These are phyloP conservation scores for Coccomyxa subellipsoidea DNA, from an alignment of 163 green algal genomes.

Conservation along the genomic window DNA sequence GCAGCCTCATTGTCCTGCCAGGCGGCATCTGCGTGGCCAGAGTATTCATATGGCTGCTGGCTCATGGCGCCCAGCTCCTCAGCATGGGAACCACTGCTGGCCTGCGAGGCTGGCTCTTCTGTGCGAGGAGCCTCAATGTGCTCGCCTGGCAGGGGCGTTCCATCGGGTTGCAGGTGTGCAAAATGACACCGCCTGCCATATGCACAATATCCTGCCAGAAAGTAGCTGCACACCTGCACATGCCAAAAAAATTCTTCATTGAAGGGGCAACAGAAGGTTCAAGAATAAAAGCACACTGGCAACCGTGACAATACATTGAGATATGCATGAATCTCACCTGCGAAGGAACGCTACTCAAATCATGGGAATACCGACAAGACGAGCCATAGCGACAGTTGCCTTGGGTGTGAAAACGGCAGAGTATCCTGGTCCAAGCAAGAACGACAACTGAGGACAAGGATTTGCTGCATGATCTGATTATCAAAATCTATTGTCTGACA, in stretches of 20 bases:
- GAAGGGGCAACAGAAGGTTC: too few species aligned
- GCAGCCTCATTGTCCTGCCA: neutral
- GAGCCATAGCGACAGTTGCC: constrained; percentile 49
- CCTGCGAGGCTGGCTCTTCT: neutral
- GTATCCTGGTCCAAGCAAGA: constrained; percentile 9
- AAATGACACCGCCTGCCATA: constrained; percentile 74
- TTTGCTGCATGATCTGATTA: too few species aligned
- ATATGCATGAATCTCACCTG: constrained; percentile 24
- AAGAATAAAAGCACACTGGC: neutral
- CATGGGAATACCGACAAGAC: constrained; percentile 59
- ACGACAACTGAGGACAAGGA: too few species aligned
- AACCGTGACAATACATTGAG: neutral
- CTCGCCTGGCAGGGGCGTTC: neutral
- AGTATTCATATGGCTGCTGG: neutral
- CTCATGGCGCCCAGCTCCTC: neutral
- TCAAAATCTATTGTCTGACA: too few species aligned
- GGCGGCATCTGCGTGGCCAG: neutral
- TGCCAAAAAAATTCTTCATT: too few species aligned
- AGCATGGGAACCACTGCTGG: neutral
- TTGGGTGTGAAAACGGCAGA: constrained; percentile 67
- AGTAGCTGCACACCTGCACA: constrained; percentile 72
- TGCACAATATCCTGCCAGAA: constrained; percentile 53
- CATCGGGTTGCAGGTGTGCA: constrained; percentile 49
- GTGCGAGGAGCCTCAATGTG: neutral
- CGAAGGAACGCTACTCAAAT: constrained; percentile 32